Evolutionary conservation across 805 yeast genomes (phyloP).

Genomic region (Candida pseudofarinosa): DNA sequence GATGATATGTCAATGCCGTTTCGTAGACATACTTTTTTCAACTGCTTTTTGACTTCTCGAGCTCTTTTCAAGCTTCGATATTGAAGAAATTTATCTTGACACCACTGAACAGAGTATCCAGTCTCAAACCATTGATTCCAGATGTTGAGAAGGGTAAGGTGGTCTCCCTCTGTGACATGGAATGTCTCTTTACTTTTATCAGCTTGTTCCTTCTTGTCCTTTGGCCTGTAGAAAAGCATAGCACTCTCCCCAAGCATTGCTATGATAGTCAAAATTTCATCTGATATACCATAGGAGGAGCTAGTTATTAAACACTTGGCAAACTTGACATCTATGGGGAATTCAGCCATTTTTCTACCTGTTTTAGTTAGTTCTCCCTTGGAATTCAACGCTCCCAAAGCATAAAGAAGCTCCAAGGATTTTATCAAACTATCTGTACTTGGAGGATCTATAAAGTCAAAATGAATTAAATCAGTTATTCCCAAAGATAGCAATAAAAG

Average conservation of each 20-base stretch:
- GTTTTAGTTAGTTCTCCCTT: conserved; percentile 71
- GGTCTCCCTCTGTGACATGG: conserved; percentile 65
- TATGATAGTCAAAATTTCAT: conserved; percentile 67
- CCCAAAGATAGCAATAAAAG: conserved; percentile 79
- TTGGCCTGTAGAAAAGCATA: conserved; percentile 66
- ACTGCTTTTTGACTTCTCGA: conserved; percentile 66
- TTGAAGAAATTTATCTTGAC: conserved; percentile 78
- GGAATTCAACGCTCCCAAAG: conserved; percentile 80
- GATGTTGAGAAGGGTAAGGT: conserved; percentile 66
- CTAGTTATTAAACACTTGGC: conserved; percentile 72
- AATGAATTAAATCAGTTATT: conserved; percentile 70
- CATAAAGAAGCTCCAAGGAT: conserved; percentile 77
- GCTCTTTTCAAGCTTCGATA: conserved; percentile 67
- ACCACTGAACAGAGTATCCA: conserved; percentile 74
- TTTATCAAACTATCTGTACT: conserved; percentile 65
- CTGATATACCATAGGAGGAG: conserved; percentile 54
- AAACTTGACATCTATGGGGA: conserved; percentile 89
- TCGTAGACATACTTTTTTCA: conserved; percentile 55
- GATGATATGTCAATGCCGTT: conserved; percentile 35
- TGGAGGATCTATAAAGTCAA: conserved; percentile 93
- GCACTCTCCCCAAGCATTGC: conserved; percentile 82
- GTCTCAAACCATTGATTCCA: conserved; percentile 73
- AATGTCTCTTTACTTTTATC: conserved; percentile 61
- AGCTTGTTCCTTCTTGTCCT: conserved; percentile 61
- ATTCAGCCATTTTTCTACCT: conserved; percentile 85